Conservation (phyloP, 805 yeast species). For the Allodekkera sacchari region DNA sequence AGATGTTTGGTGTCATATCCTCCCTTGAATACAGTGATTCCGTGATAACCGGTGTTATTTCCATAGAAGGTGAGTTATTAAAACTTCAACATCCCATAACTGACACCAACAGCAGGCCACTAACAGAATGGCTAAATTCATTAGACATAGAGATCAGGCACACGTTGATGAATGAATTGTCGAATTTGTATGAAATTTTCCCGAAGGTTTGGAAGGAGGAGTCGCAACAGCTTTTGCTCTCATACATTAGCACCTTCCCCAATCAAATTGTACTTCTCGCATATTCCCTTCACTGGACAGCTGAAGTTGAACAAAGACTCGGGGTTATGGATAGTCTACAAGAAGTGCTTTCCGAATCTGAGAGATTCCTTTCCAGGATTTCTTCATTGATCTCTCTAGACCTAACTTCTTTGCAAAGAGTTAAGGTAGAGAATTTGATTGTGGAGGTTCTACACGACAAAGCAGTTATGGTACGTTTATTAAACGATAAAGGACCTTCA, state of each 20-base stretch:
- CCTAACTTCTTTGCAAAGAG: constrained; percentile 23
- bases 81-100: constrained; percentile 35
- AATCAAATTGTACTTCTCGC: constrained; percentile 50
- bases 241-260: constrained; percentile 36
- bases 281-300: constrained; percentile 51
- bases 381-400: constrained; percentile 26
- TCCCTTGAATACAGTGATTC: constrained; percentile 28
- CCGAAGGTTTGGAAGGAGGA: constrained; percentile 6
- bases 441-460: constrained; percentile 60
- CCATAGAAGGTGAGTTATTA: constrained; percentile 62
- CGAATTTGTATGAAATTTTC: constrained; percentile 24
- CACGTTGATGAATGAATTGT: constrained; percentile 33
- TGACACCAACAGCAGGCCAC: constrained; percentile 29
- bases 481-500: not conserved
- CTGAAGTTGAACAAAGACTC: constrained; percentile 23
- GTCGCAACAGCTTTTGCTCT: constrained; percentile 10
- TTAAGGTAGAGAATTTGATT: constrained; percentile 50
- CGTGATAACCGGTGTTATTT: constrained; percentile 33
- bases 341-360: not conserved
- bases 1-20: constrained; percentile 64
- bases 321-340: not conserved
- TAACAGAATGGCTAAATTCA: constrained; percentile 54
- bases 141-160: constrained; percentile 47
- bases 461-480: constrained; percentile 23
- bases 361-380: constrained; percentile 9